These are phyloP conservation scores for Acacia melanoxylon DNA, from an alignment of 306 rosid genomes.

Conservation along the genomic window DNA sequence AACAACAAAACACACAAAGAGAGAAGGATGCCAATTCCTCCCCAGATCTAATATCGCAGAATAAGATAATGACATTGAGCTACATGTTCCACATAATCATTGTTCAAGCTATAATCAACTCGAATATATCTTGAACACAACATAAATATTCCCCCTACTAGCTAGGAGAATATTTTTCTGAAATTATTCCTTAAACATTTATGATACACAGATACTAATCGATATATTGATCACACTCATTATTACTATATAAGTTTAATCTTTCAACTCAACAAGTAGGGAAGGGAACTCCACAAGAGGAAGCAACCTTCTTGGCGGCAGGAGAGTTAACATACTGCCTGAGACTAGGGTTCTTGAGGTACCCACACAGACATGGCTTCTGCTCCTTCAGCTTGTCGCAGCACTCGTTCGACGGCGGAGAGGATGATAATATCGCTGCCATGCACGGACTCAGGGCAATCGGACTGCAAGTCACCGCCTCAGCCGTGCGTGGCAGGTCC, in stretches of 20 bases:
- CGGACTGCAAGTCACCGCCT: constrained; percentile 48
- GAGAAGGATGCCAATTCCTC: background rate
- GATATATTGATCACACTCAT: background rate
- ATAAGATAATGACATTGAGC: background rate
- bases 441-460: constrained; percentile 45
- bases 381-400: constrained; percentile 58
- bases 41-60: background rate
- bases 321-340: constrained; percentile 43
- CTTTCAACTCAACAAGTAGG: constrained; percentile 36
- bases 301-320: constrained; percentile 46
- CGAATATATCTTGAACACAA: background rate
- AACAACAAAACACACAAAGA: background rate
- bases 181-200: background rate
- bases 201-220: background rate
- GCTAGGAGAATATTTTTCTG: background rate
- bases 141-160: background rate
- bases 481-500: background rate
- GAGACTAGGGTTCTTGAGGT: constrained; percentile 50
- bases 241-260: background rate
- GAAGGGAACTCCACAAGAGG: constrained; percentile 45
- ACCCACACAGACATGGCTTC: constrained; percentile 61
- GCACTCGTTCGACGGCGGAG: constrained; percentile 44
- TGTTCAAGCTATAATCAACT: background rate
- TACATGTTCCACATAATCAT: background rate
- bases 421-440: constrained; percentile 22